Percentiles rank a stretch among this genome's conserved stretches.
Evolutionary conservation across 768 basidiomycete genomes (phyloP).

Genomic region (Sporobolomyces pararoseus): DNA sequence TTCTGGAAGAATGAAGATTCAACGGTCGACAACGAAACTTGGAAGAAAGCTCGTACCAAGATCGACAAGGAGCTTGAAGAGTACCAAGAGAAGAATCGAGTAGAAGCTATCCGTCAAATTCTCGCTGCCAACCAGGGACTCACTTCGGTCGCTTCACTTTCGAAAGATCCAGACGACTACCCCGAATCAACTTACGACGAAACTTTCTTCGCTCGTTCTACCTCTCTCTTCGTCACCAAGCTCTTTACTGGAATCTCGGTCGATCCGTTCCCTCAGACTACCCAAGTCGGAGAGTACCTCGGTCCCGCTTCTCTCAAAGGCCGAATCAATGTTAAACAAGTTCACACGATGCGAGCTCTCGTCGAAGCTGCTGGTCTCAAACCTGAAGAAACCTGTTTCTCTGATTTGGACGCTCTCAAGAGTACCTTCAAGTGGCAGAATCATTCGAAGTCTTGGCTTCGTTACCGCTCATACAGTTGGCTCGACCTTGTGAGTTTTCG

Average conservation of each 20-base stretch:
- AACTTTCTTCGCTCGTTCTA: not conserved
- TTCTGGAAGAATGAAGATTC: not conserved
- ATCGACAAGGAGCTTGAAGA: not conserved
- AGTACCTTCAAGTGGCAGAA: not conserved
- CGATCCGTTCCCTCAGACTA: not conserved
- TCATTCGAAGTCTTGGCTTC: not conserved
- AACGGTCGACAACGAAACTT: not conserved
- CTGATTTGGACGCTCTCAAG: not conserved
- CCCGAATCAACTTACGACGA: conserved; percentile 1
- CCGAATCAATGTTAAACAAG: not conserved
- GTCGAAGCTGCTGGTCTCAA: not conserved
- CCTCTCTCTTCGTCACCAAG: not conserved
- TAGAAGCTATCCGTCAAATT: conserved; percentile 1
- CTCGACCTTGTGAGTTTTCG: not conserved
- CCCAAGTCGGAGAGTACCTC: not conserved
- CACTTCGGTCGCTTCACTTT: not conserved
- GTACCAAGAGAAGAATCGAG: not conserved
- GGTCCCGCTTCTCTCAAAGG: conserved; percentile 1
- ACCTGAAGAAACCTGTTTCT: not conserved
- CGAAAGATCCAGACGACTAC: not conserved
- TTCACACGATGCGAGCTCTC: not conserved
- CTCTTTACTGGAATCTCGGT: not conserved
- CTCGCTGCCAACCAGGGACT: conserved; percentile 9
- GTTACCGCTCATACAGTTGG: not conserved
- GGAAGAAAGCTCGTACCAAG: not conserved